Conservation (phyloP, 768 basidiomycete species). For the Xanthoconium purpureum region DNA sequence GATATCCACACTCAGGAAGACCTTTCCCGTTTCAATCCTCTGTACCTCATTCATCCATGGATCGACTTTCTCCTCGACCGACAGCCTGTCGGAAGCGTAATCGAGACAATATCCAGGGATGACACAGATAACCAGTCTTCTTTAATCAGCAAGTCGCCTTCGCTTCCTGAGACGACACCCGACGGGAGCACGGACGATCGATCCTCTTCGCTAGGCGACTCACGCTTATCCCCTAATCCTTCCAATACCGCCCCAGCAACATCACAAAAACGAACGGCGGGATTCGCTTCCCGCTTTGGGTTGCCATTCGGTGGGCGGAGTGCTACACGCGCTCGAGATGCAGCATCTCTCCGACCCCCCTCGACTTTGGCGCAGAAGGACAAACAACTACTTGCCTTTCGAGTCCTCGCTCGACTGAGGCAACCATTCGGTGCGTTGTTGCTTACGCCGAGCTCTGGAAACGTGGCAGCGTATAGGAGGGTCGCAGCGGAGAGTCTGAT, state of each 20-base stretch:
- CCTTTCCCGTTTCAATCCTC: background rate
- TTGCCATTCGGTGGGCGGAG: background rate
- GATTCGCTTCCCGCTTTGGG: background rate
- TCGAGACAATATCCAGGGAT: background rate
- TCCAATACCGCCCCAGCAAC: background rate
- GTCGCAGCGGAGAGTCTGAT: background rate
- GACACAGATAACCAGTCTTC: no score
- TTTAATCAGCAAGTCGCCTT: no score
- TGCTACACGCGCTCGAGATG: background rate
- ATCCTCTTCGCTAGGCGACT: background rate
- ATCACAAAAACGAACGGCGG: background rate
- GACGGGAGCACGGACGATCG: background rate
- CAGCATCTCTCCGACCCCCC: background rate
- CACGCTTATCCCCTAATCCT: background rate
- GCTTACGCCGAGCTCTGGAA: background rate
- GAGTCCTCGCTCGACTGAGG: background rate
- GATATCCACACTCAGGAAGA: background rate
- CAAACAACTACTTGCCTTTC: background rate
- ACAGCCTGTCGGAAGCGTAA: background rate
- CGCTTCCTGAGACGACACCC: no score
- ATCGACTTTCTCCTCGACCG: background rate
- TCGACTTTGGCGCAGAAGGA: background rate
- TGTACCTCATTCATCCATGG: background rate
- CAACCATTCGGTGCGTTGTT: background rate
- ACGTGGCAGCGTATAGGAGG: background rate